Conservation (phyloP, 495 filamentous ascomycete species). For the Umbilicaria muhlenbergii region DNA sequence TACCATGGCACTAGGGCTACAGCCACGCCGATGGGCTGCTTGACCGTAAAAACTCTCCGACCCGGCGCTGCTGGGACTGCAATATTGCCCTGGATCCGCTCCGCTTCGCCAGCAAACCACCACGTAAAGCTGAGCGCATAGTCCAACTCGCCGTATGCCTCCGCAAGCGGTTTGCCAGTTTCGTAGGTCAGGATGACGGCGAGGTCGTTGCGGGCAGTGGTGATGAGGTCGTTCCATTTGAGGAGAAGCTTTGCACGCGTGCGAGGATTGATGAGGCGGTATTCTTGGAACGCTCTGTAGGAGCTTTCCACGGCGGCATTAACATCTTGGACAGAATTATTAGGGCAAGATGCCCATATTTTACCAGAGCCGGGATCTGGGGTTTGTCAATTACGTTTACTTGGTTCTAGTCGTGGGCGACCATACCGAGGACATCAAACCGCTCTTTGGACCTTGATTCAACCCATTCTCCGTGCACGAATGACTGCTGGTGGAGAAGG, state of each 20-base stretch:
- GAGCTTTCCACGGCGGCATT: constrained; percentile 41
- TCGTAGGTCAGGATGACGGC: constrained; percentile 45
- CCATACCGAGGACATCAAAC: constrained; percentile 49
- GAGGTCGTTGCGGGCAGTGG: constrained; percentile 34
- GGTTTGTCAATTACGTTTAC: constrained; percentile 1
- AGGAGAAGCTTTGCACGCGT: constrained; percentile 45
- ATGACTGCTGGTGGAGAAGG: constrained; percentile 43
- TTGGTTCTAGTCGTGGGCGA: not conserved
- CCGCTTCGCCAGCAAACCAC: constrained; percentile 56
- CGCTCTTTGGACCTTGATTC: constrained; percentile 43
- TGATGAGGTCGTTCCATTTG: constrained; percentile 40
- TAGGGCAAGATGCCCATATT: constrained; percentile 48
- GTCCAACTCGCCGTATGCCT: constrained; percentile 42
- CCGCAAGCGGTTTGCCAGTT: constrained; percentile 46
- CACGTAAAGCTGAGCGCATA: constrained; percentile 45
- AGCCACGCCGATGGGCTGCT: constrained; percentile 51
- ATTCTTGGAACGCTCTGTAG: constrained; percentile 44
- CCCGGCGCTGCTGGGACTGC: constrained; percentile 37
- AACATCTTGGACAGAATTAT: constrained; percentile 44
- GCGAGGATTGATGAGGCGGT: constrained; percentile 42
- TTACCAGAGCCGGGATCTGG: constrained; percentile 49
- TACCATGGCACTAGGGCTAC: constrained; percentile 57
- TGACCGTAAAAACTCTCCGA: constrained; percentile 51
- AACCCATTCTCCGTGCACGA: constrained; percentile 46
- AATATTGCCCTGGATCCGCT: constrained; percentile 48